Percentiles rank a stretch among this genome's conserved stretches.
Conservation (phyloP, 2,329 filamentous ascomycete species). For the Colletotrichum viniferum region DNA sequence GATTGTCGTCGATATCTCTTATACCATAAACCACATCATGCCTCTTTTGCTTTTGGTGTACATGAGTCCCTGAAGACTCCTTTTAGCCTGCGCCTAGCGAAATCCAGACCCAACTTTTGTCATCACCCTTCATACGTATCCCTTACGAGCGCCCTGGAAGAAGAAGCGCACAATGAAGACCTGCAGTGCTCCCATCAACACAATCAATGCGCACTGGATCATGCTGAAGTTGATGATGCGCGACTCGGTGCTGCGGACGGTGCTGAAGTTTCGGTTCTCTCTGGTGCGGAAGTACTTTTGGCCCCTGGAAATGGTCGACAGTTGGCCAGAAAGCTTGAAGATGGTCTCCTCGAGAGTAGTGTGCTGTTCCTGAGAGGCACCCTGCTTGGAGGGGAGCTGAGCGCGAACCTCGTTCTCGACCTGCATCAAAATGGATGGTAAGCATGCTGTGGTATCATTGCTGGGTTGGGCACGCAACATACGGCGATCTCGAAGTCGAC, state of each 20-base stretch:
- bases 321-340: conserved; percentile 89
- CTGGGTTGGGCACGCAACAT: conserved; percentile 37
- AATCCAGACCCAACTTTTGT: conserved; percentile 9
- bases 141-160: conserved; percentile 81
- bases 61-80: conserved; percentile 16
- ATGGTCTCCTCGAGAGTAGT: conserved; percentile 89
- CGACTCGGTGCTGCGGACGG: conserved; percentile 92
- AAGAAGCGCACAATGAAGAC: conserved; percentile 98
- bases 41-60: conserved; percentile 20
- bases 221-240: conserved; percentile 98
- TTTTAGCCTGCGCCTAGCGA: conserved; percentile 5
- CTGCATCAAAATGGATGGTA: conserved; percentile 46
- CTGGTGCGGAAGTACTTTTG: conserved; percentile 99
- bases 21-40: conserved; percentile 17
- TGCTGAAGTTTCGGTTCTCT: conserved; percentile 99
- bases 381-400: conserved; percentile 85
- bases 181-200: conserved; percentile 94
- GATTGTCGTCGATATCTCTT: conserved; percentile 18
- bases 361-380: conserved; percentile 87
- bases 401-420: conserved; percentile 89
- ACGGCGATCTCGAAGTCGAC: conserved; percentile 98
- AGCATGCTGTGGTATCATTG: conserved; percentile 11
- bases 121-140: conserved; percentile 61
- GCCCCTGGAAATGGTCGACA: conserved; percentile 94
- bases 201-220: conserved; percentile 88